phyloP scores from a whole-genome alignment of 495 filamentous ascomycete genomes.

The Durotheca rogersii region DNA sequence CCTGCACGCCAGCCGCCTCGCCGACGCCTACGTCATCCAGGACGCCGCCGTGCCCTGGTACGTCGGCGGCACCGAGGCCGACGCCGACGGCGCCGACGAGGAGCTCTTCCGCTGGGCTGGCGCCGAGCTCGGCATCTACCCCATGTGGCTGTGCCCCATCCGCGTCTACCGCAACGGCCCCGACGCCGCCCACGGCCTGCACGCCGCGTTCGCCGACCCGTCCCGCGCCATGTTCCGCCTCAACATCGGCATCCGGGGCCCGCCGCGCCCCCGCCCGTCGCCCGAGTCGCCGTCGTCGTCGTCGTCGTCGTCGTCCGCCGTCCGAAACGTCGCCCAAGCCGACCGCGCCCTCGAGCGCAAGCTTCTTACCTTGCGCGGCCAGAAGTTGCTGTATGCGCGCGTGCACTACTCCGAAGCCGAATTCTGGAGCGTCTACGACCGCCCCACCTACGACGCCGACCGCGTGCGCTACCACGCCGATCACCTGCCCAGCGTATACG shows the following conservation, averaged over 20 bases:
- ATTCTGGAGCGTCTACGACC: conserved; percentile 54
- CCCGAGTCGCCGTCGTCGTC: too few relatives aligned
- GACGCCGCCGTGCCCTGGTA: conserved; percentile 57
- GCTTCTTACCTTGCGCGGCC: conserved; percentile 58
- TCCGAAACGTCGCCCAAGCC: too few relatives aligned
- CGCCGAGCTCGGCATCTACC: conserved; percentile 46
- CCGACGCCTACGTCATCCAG: conserved; percentile 52
- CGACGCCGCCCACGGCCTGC: conserved; percentile 38
- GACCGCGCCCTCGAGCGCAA: conserved; percentile 59
- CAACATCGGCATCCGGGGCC: conserved; percentile 56
- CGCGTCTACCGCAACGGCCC: conserved; percentile 39
- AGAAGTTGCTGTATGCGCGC: conserved; percentile 56
- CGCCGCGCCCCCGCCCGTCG: conserved; percentile 29
- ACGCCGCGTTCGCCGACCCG: conserved; percentile 40
- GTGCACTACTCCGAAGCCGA: conserved; percentile 57
- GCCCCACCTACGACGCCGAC: conserved; percentile 48
- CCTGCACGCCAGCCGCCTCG: conserved; percentile 51
- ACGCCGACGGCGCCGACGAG: conserved; percentile 41
- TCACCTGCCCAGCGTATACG: conserved; percentile 51
- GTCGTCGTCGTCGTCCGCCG: too few relatives aligned
- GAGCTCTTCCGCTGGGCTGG: conserved; percentile 47
- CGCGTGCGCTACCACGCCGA: conserved; percentile 48
- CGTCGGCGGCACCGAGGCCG: conserved; percentile 54
- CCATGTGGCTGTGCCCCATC: conserved; percentile 59
- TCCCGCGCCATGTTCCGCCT: conserved; percentile 35